Evolutionary conservation across 495 filamentous ascomycete species (phyloP), one percentile per base, ranked within the genome.

Genomic region (Platismatia glauca): DNA sequence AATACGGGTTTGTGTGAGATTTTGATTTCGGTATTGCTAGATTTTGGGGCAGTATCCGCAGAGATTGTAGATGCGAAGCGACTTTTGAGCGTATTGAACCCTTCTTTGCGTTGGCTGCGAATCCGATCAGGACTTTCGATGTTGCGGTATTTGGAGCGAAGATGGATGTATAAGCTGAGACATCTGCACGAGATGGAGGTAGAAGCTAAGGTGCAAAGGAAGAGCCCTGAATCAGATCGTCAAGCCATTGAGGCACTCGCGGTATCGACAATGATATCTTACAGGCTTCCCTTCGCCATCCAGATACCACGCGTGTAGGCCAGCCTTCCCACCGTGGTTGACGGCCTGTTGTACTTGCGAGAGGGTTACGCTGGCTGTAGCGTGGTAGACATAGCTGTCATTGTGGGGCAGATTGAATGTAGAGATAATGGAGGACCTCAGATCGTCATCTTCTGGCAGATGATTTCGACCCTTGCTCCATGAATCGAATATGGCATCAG

Each of bases 301-400:
- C 43, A 56, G 59, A 63, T 76, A 79, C 74, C 72, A 77, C 55
- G 73, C 68, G 65, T 76, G 76, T 64, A 78, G 67, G 2, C 76
- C 78, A 41, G 78, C 73, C 37, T 69, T 71, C 1, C 69, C 68
- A 16, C 80, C 81, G 22, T 75, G 68, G 0, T 75, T 69, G 37
- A 86, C 72, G 20, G 75, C 74, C 33, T 67, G 73, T 70, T 86
- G 84, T 1, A 81, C 82, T 65, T 84, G 75, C 22, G 73, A 64
- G 5, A 86, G 75, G 2, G 74, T 78, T 24, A 78, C 71, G 66
- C 73, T 79, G 18, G 77, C 75, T 38, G 77, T 79, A 37, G 82
- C 84, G 60, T 81, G 78, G 71, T 87, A 88, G 41, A 79, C 74
- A 68, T 84, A 86, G 46, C 64, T 64, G 66, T 86, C 83, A 38